Base-by-base conservation (phyloP, 78 protist species). In the Dictyostelium firmibasis region DNA sequence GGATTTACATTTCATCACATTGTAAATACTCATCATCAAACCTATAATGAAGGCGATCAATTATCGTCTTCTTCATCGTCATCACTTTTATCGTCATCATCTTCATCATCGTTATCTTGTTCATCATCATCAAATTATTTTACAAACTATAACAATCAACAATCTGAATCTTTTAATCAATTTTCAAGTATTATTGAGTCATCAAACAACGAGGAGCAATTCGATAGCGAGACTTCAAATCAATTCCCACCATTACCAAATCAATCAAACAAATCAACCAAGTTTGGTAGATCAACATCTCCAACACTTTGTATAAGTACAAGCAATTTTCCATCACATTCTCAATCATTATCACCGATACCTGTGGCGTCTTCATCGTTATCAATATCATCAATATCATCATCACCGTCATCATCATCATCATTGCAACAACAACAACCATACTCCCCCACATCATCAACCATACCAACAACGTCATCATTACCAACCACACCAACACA, bases 81-180 rank as follows among this genome's bases (percentile, higher is more conserved):
- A 77, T 38, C 29, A 41, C 1, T 23, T 4, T 41, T 27, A 33
- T 72, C 79, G 33, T 72, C 79, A 72, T 33, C 79, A 5, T 33
- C 79, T 16, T 72, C 79, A 33, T 33, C 79, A 2, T 33, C 83
- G 25, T 43, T 43, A 23, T 41, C 60, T n/a, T 77, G 53, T n/a
- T 62, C 91, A 84, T 62, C 81, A 3, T 69, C 91, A 57, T 44
- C 84, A 3, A 29, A 41, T 43, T 76, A 33, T 41, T 27, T 50
- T 10, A 27, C 10, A 9, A 85, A 57, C 20, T 57, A 57, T 6
- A 50, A 50, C 13, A 57, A 20, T 86, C 84, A 27, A 44, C 84
- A 74, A 57, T 57, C 67, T 57, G 83, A 86, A 27, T 13, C 74
- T 67, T 53, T 81, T 57, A 76, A 74, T 86, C 92, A 86, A 44